A percentile compares a stretch with the other conserved stretches of the same genome.
Conservation (phyloP, 441 rosid genomes). For the Bocquillonia castaneifolia region DNA sequence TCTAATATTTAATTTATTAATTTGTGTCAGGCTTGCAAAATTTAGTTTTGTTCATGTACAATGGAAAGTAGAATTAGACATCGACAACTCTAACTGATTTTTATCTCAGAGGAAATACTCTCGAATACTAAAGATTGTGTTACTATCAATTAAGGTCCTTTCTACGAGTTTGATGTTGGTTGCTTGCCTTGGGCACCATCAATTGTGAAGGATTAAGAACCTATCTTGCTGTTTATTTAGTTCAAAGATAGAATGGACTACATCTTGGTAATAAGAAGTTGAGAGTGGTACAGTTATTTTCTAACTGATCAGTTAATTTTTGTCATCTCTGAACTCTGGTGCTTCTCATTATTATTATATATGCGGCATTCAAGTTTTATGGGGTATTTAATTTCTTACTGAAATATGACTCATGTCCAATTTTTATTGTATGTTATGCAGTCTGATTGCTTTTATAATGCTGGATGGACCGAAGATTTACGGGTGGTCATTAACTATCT, state of each 20-base stretch:
- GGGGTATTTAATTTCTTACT: background rate
- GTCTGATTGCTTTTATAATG: constrained; percentile 93
- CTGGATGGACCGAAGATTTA: constrained; percentile 83
- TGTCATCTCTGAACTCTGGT: background rate
- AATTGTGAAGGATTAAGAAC: background rate
- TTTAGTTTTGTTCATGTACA: too few species aligned
- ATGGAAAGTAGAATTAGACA: too few species aligned
- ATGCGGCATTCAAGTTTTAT: background rate
- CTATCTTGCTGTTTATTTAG: background rate
- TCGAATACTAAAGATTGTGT: too few species aligned
- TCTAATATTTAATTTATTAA: background rate
- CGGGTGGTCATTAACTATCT: constrained; percentile 49
- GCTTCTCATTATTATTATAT: background rate
- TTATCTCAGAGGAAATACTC: too few species aligned
- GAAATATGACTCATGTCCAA: background rate
- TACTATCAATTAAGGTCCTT: background rate
- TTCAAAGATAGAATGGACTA: background rate
- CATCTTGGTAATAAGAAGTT: background rate
- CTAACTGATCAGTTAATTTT: background rate
- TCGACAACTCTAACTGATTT: too few species aligned
- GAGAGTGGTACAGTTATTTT: background rate
- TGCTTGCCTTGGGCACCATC: background rate
- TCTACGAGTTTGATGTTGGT: background rate
- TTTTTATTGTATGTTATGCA: constrained; percentile 24
- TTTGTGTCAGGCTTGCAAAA: background rate